A percentile compares a stretch with the other conserved stretches of the same genome.
Conservation (phyloP, 2,329 filamentous ascomycete species). For the Pseudogymnoascus destructans region DNA sequence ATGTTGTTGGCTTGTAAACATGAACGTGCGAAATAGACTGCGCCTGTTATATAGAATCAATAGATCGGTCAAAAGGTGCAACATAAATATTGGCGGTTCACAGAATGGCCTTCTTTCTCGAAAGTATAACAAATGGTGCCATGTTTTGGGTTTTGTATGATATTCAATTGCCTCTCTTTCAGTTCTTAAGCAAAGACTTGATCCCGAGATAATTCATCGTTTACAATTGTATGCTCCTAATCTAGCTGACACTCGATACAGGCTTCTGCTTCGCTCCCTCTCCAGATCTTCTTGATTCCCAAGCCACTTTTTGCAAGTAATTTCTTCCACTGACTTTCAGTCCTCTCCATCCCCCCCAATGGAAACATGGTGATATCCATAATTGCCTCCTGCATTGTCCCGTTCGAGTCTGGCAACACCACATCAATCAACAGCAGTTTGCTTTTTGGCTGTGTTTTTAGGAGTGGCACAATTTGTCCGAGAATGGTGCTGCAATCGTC, state of each 20-base stretch:
- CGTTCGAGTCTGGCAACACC: constrained; percentile 17
- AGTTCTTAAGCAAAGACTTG: neutral
- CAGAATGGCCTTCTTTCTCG: neutral
- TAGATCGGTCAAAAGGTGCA: neutral
- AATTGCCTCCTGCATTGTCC: constrained; percentile 18
- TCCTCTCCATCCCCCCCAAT: constrained; percentile 19
- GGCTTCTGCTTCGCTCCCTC: constrained; percentile 17
- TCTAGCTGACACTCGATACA: constrained; percentile 11
- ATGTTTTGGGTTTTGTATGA: neutral
- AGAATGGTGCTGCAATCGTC: constrained; percentile 15
- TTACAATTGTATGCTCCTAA: neutral
- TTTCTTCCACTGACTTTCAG: constrained; percentile 17
- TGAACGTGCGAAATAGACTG: neutral
- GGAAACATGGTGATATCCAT: constrained; percentile 19
- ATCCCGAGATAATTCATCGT: neutral
- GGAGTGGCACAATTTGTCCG: constrained; percentile 13
- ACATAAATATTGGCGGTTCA: neutral
- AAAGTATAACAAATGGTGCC: neutral
- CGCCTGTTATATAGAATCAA: neutral
- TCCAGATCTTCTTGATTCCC: constrained; percentile 20
- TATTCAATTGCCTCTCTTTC: neutral
- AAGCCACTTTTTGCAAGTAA: constrained; percentile 17
- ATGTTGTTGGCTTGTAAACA: neutral
- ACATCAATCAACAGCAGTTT: constrained; percentile 19
- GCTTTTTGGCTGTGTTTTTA: constrained; percentile 16